phyloP scores from a whole-genome alignment of 164 flowering plant species.

The Platanus orientalis region DNA sequence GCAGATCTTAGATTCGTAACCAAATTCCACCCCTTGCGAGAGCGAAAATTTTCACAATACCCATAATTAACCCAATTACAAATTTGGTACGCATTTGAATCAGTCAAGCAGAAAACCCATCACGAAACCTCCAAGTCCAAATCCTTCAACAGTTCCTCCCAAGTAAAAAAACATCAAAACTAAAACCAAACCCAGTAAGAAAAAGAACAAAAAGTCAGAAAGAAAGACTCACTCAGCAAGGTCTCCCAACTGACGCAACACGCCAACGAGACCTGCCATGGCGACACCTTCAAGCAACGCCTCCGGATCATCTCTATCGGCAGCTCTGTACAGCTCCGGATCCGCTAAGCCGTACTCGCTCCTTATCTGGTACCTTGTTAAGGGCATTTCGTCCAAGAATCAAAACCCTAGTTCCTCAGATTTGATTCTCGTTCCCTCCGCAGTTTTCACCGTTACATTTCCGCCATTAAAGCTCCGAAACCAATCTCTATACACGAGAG shows the following conservation, averaged over 20 bases:
- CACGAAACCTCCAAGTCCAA: slow-evolving; percentile 3
- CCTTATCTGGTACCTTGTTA: slow-evolving; percentile 69
- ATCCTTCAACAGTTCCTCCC: neutral
- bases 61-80: neutral
- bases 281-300: slow-evolving; percentile 95
- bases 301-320: slow-evolving; percentile 94
- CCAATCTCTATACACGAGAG: neutral
- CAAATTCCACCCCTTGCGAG: neutral
- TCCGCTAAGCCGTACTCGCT: slow-evolving; percentile 85
- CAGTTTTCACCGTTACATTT: slow-evolving; percentile 7
- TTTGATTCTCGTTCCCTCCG: neutral
- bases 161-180: slow-evolving; percentile 8
- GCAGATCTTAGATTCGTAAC: neutral
- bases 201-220: neutral
- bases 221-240: slow-evolving; percentile 73
- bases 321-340: slow-evolving; percentile 78
- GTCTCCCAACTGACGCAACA: slow-evolving; percentile 94
- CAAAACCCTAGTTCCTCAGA: slow-evolving; percentile 20
- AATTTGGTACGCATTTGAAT: neutral
- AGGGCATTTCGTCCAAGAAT: slow-evolving; percentile 54
- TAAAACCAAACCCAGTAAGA: neutral
- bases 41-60: neutral
- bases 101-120: neutral
- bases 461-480: slow-evolving; percentile 13
- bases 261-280: slow-evolving; percentile 96